Conservation (phyloP, 202 grass and related monocot species). For the Dendrocalamus latiflorus region DNA sequence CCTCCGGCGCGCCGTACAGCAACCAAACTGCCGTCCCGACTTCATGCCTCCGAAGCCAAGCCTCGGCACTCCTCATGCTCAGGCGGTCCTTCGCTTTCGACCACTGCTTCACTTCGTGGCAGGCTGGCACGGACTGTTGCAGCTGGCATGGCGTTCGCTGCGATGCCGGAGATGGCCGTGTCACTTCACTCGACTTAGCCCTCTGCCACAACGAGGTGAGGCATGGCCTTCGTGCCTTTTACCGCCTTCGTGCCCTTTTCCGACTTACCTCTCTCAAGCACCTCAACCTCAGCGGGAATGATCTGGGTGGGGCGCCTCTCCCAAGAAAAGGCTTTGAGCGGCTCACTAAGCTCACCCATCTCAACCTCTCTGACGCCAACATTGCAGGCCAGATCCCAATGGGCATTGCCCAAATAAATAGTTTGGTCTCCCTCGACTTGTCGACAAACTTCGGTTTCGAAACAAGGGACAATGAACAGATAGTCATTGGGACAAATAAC, state of each 20-base stretch:
- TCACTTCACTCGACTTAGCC: slow-evolving; percentile 23
- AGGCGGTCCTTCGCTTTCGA: slow-evolving; percentile 8
- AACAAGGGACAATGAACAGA: neutral
- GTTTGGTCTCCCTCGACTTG: too few relatives aligned
- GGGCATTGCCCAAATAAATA: too few relatives aligned
- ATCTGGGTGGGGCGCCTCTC: neutral
- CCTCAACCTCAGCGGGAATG: slow-evolving; percentile 31
- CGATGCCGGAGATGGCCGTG: too few relatives aligned
- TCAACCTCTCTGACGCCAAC: slow-evolving; percentile 19
- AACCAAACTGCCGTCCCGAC: too few relatives aligned
- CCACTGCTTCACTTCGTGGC: neutral
- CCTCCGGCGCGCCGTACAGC: too few relatives aligned
- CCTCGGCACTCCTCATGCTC: slow-evolving; percentile 25
- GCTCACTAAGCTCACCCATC: slow-evolving; percentile 27
- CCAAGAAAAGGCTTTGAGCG: neutral
- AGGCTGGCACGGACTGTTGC: too few relatives aligned
- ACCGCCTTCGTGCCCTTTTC: neutral
- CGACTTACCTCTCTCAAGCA: neutral
- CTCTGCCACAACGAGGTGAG: too few relatives aligned
- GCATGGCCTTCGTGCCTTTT: too few relatives aligned
- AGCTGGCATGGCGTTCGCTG: too few relatives aligned
- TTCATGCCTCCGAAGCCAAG: neutral
- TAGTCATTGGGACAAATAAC: too few relatives aligned
- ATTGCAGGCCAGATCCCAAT: slow-evolving; percentile 30
- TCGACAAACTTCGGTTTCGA: too few relatives aligned